Conservation (phyloP, 2,329 filamentous ascomycete genomes). For the Cylindrodendrum hubeiense region DNA sequence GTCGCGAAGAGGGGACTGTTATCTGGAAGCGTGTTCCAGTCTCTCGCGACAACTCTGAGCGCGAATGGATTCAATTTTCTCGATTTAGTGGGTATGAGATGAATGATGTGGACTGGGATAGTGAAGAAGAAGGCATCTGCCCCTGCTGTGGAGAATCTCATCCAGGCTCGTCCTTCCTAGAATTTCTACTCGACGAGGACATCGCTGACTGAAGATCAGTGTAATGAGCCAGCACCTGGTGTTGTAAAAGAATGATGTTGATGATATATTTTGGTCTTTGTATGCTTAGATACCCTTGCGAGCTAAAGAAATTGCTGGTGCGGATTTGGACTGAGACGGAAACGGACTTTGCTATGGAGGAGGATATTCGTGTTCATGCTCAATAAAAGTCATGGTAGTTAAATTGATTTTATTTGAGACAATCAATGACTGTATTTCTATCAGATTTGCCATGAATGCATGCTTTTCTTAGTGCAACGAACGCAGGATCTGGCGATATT, state of each 20-base stretch:
- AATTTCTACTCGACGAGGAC: slow-evolving; percentile 46
- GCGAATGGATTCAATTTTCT: slow-evolving; percentile 64
- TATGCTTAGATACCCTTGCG: slow-evolving; percentile 46
- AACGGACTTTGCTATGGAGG: no score
- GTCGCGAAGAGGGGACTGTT: slow-evolving; percentile 56
- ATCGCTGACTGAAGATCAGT: slow-evolving; percentile 42
- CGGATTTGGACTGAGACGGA: no score
- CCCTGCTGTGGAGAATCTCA: slow-evolving; percentile 57
- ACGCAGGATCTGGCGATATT: no score
- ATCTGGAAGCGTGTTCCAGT: slow-evolving; percentile 65
- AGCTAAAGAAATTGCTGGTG: slow-evolving; percentile 34
- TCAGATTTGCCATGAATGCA: no score
- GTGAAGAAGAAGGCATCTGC: slow-evolving; percentile 52
- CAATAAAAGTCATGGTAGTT: no score
- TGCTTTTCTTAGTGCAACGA: no score
- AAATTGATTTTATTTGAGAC: no score
- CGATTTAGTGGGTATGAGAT: slow-evolving; percentile 54
- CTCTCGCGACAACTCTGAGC: slow-evolving; percentile 53
- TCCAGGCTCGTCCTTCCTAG: slow-evolving; percentile 51
- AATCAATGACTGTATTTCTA: no score
- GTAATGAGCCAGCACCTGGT: slow-evolving; percentile 25
- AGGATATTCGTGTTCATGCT: no score
- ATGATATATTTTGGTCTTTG: slow-evolving; percentile 33
- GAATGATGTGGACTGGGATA: slow-evolving; percentile 48
- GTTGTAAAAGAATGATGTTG: slow-evolving; percentile 25